Conservation (phyloP, 345 rosid species). For the Linum lewisii region DNA sequence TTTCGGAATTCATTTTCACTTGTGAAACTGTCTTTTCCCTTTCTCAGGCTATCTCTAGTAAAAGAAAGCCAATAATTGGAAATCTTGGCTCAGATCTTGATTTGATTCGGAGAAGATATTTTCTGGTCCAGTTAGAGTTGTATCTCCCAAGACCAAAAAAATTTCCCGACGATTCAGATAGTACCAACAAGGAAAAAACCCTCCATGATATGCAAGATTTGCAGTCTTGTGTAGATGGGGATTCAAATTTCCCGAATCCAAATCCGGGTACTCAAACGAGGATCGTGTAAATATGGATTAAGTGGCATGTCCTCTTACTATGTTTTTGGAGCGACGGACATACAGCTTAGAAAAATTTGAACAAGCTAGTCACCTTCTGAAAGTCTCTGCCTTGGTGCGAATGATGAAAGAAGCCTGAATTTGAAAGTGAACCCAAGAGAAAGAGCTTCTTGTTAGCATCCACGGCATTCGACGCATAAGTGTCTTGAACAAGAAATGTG, state of each 20-base stretch:
- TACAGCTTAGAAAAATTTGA: slow-evolving; percentile 52
- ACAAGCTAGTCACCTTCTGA: slow-evolving; percentile 50
- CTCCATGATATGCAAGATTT: slow-evolving; percentile 16
- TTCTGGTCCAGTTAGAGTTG: slow-evolving; percentile 44
- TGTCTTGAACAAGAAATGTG: background rate
- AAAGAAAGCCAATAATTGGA: slow-evolving; percentile 66
- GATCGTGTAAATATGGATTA: slow-evolving; percentile 19
- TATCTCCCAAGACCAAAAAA: slow-evolving; percentile 44
- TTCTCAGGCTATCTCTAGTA: slow-evolving; percentile 51
- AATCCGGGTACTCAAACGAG: slow-evolving; percentile 15
- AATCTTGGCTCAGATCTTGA: slow-evolving; percentile 52
- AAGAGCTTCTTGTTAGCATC: slow-evolving; percentile 56
- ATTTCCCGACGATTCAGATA: slow-evolving; percentile 15
- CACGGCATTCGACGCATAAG: slow-evolving; percentile 43
- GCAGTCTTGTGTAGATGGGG: slow-evolving; percentile 13
- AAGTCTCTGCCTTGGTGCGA: slow-evolving; percentile 42
- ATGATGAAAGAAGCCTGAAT: slow-evolving; percentile 38
- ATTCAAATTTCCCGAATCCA: slow-evolving; percentile 15
- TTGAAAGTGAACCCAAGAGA: slow-evolving; percentile 44
- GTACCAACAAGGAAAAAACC: slow-evolving; percentile 19
- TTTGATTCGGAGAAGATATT: slow-evolving; percentile 25
- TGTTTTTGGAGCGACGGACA: slow-evolving; percentile 55
- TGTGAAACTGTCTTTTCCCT: background rate
- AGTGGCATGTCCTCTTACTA: slow-evolving; percentile 40
- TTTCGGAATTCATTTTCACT: slow-evolving; percentile 24